A percentile compares a stretch with the other conserved stretches of the same genome.
These are phyloP conservation scores for Paramecium tetraurelia DNA, from an alignment of 73 alveolate species.

Conservation along the genomic window DNA sequence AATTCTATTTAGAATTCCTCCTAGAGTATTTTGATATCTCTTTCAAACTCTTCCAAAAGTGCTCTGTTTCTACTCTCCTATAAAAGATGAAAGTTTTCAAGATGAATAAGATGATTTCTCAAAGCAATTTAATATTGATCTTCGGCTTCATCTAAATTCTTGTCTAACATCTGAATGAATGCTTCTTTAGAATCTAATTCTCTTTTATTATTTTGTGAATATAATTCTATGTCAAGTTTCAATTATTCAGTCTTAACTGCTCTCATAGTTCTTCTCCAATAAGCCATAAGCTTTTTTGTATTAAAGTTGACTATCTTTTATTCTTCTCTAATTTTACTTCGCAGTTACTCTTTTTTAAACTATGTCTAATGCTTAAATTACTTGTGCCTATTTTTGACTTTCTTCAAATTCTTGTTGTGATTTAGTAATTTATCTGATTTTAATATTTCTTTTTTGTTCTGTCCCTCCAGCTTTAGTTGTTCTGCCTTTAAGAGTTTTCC, in stretches of 20 bases:
- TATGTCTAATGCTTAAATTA: conserved; percentile 38
- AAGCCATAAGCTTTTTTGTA: conserved; percentile 91
- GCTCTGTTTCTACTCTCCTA: conserved; percentile 92
- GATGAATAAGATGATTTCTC: conserved; percentile 93
- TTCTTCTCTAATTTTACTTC: conserved; percentile 74
- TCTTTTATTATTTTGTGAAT: conserved; percentile 94
- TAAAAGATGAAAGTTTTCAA: conserved; percentile 85
- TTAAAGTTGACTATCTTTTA: conserved; percentile 86
- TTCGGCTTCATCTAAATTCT: conserved; percentile 98
- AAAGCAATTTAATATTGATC: conserved; percentile 97
- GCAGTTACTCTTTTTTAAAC: conserved; percentile 71
- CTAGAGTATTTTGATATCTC: conserved; percentile 87
- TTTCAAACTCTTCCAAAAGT: conserved; percentile 91
- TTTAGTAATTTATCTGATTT: conserved; percentile 46
- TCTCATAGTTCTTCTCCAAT: conserved; percentile 98
- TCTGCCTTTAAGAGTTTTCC: conserved; percentile 83
- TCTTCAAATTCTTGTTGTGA: conserved; percentile 76
- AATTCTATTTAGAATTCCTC: conserved; percentile 91
- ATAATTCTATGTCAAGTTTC: conserved; percentile 90
- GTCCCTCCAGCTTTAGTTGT: conserved; percentile 68
- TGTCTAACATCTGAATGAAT: conserved; percentile 95
- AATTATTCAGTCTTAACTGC: conserved; percentile 97
- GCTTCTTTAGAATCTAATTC: conserved; percentile 99
- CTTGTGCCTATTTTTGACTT: conserved; percentile 66
- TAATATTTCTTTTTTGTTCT: conserved; percentile 45